Percentiles rank a stretch among this genome's conserved stretches.
These are phyloP conservation scores for Discostella pseudostelligera DNA, from an alignment of 108 stramenopile genomes.

Conservation along the genomic window DNA sequence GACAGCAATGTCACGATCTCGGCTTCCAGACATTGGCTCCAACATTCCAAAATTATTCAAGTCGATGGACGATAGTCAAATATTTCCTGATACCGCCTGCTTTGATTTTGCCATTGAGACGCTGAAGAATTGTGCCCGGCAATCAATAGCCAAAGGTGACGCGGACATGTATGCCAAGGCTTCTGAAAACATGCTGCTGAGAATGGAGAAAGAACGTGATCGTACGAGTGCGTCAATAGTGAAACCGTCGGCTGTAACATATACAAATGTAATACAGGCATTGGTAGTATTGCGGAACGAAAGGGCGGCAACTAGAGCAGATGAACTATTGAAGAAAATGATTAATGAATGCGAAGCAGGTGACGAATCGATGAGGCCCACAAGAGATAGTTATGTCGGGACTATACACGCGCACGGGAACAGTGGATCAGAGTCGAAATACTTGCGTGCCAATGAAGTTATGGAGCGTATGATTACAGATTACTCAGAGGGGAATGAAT, in stretches of 20 bases:
- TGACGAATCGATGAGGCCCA: conserved; percentile 46
- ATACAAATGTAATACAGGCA: conserved; percentile 77
- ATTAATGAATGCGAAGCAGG: conserved; percentile 25
- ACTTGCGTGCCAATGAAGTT: conserved; percentile 37
- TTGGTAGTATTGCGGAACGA: conserved; percentile 44
- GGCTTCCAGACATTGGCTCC: conserved; percentile 35
- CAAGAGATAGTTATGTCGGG: conserved; percentile 42
- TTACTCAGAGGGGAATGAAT: conserved; percentile 37
- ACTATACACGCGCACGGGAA: conserved; percentile 41
- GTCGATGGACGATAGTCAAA: conserved; percentile 61
- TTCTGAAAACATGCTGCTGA: conserved; percentile 50
- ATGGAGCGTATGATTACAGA: conserved; percentile 47
- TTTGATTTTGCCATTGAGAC: conserved; percentile 72
- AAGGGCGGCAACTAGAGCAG: conserved; percentile 34
- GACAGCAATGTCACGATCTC: conserved; percentile 41
- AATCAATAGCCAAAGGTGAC: conserved; percentile 23
- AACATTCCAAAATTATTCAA: conserved; percentile 52
- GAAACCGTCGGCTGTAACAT: conserved; percentile 49
- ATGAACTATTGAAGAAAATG: conserved; percentile 39
- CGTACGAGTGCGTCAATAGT: conserved; percentile 56
- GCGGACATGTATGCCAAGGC: conserved; percentile 47
- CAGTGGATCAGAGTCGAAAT: conserved; percentile 23
- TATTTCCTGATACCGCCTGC: conserved; percentile 68
- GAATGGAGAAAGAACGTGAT: conserved; percentile 65
- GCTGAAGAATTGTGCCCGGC: conserved; percentile 55